Conservation (phyloP, 2,329 filamentous ascomycete genomes). For the Epichloe elymi region DNA sequence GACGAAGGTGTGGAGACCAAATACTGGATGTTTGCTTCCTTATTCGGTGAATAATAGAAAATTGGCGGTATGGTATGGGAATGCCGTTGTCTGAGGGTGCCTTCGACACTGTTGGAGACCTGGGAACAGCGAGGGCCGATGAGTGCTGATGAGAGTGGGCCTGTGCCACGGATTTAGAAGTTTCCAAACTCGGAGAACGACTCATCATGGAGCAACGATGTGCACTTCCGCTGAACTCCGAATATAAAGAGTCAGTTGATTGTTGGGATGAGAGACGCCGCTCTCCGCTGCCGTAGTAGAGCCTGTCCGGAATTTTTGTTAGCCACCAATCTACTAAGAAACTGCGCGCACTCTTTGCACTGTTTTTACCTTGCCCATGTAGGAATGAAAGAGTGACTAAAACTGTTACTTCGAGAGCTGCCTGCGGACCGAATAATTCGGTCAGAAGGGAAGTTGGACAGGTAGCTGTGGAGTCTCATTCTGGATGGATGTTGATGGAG, state of each 20-base stretch:
- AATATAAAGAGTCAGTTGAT: constrained; percentile 32
- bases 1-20: constrained; percentile 61
- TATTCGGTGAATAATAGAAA: constrained; percentile 16
- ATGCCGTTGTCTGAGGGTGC: constrained; percentile 13
- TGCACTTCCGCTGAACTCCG: constrained; percentile 34
- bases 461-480: constrained; percentile 37
- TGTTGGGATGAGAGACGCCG: constrained; percentile 31
- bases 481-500: constrained; percentile 40
- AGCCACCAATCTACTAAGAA: not conserved
- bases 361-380: constrained; percentile 38
- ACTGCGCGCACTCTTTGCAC: constrained; percentile 6
- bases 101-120: constrained; percentile 8
- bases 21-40: constrained; percentile 45
- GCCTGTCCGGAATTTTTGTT: constrained; percentile 20
- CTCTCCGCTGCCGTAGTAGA: constrained; percentile 61
- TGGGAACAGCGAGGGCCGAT: constrained; percentile 31
- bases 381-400: constrained; percentile 33
- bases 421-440: constrained; percentile 38
- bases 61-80: constrained; percentile 18
- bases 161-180: constrained; percentile 10
- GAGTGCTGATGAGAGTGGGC: constrained; percentile 31
- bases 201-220: constrained; percentile 30
- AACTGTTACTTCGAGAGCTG: constrained; percentile 34
- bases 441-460: constrained; percentile 36
- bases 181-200: constrained; percentile 36